A percentile compares a stretch with the other conserved stretches of the same genome.
phyloP scores from a whole-genome alignment of 352 stramenopile species.

The Phytophthora sp. region DNA sequence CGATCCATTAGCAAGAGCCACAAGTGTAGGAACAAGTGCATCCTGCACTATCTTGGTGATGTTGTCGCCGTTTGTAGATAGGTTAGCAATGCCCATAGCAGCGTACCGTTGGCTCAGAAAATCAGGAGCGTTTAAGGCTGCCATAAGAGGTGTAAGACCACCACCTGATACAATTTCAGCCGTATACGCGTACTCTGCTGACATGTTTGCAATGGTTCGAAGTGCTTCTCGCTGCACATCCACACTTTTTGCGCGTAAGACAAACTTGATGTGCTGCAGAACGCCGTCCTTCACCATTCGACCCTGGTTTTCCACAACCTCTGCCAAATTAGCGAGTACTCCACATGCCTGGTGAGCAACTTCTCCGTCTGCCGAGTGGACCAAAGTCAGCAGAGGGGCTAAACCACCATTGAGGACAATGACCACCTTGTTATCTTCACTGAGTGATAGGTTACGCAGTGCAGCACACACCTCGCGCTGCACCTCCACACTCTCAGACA shows the following conservation, averaged over 20 bases:
- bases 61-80: constrained; percentile 93
- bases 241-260: constrained; percentile 91
- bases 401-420: constrained; percentile 90
- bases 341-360: constrained; percentile 91
- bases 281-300: constrained; percentile 95
- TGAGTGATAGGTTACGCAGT: constrained; percentile 92
- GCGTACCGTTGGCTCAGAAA: constrained; percentile 94
- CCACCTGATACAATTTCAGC: constrained; percentile 92
- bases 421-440: constrained; percentile 93
- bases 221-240: constrained; percentile 95
- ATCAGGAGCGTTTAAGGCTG: constrained; percentile 92
- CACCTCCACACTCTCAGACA: constrained; percentile 90
- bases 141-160: constrained; percentile 87
- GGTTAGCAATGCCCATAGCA: constrained; percentile 95
- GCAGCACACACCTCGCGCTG: constrained; percentile 93
- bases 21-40: constrained; percentile 86
- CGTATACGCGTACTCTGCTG: constrained; percentile 94
- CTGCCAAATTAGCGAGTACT: constrained; percentile 93
- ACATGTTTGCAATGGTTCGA: constrained; percentile 95
- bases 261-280: constrained; percentile 96
- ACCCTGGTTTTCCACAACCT: constrained; percentile 95
- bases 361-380: constrained; percentile 91
- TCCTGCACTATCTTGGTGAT: constrained; percentile 92
- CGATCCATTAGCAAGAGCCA: constrained; percentile 77
- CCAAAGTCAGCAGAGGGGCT: constrained; percentile 84